Conservation (phyloP, 441 rosid genomes). For the Gossypium schwendimanii region DNA sequence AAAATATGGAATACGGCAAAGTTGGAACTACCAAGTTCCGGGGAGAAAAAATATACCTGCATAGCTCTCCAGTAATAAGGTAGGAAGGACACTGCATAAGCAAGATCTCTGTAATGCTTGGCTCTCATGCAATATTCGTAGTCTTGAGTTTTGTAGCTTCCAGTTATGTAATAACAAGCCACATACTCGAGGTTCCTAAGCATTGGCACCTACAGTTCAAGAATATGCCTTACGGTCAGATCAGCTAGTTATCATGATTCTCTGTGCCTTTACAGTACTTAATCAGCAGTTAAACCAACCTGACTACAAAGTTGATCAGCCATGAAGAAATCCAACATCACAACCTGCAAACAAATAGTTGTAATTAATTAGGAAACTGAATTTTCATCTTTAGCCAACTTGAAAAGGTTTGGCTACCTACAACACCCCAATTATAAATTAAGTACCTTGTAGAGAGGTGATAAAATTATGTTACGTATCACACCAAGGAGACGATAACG, state of each 20-base stretch:
- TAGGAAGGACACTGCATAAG: conserved; percentile 91
- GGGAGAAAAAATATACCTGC: conserved; percentile 51
- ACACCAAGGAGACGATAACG: conserved; percentile 63
- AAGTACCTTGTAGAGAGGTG: conserved; percentile 85
- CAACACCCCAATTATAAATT: not conserved
- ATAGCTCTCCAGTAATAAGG: conserved; percentile 99
- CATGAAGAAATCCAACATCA: conserved; percentile 98
- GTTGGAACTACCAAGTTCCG: not conserved
- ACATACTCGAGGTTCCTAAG: conserved; percentile 77
- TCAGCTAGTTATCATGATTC: not conserved
- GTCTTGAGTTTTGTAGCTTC: conserved; percentile 86
- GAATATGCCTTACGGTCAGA: not conserved
- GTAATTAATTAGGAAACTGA: conserved; percentile 3
- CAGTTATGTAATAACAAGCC: conserved; percentile 84
- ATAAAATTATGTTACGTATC: conserved; percentile 65
- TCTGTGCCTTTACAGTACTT: not conserved
- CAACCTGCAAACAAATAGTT: conserved; percentile 31
- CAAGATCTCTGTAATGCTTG: conserved; percentile 72
- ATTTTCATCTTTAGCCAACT: not conserved
- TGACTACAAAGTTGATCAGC: conserved; percentile 98
- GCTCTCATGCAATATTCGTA: conserved; percentile 78
- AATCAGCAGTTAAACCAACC: conserved; percentile 28
- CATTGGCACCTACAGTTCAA: conserved; percentile 54
- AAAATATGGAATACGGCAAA: not conserved
- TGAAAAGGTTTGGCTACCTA: not conserved